Percentiles rank a stretch among this genome's conserved stretches.
phyloP scores from a whole-genome alignment of 345 rosid species.

The Melastoma malabathricum region DNA sequence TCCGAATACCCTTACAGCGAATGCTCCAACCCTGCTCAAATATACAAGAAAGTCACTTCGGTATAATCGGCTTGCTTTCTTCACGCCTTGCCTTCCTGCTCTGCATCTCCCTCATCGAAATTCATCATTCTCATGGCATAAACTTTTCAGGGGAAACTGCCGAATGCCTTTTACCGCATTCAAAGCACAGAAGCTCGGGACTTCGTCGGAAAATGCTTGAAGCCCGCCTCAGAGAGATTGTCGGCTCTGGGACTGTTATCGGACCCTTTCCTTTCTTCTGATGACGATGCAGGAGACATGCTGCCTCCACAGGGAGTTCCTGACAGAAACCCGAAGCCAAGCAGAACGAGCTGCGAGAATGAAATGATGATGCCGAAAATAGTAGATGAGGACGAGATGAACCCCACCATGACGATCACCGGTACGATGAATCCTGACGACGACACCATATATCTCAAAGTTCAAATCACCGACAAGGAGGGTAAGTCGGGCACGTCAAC shows the following conservation, averaged over 20 bases:
- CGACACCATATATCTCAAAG: constrained; percentile 73
- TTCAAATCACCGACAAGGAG: constrained; percentile 59
- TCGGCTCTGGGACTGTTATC: constrained; percentile 59
- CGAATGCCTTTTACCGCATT: constrained; percentile 61
- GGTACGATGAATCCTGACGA: constrained; percentile 67
- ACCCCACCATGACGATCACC: constrained; percentile 64
- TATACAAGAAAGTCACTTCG: constrained; percentile 90
- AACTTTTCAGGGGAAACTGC: constrained; percentile 62
- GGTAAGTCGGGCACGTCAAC: constrained; percentile 22
- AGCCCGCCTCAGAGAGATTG: constrained; percentile 52
- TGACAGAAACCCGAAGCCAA: constrained; percentile 16
- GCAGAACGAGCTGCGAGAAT: constrained; percentile 15
- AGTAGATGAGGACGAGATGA: constrained; percentile 7
- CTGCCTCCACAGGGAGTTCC: constrained; percentile 16
- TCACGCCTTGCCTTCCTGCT: too few species aligned
- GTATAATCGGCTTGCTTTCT: constrained; percentile 20
- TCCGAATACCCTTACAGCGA: constrained; percentile 79
- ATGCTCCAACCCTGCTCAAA: constrained; percentile 85
- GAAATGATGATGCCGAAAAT: constrained; percentile 13
- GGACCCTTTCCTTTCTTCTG: constrained; percentile 52
- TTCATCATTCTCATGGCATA: too few species aligned
- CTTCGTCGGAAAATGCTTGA: constrained; percentile 75
- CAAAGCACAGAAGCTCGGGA: constrained; percentile 46
- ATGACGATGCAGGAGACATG: constrained; percentile 18
- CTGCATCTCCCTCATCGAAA: too few species aligned